Evolutionary conservation across 441 rosid genomes (phyloP).

Genomic region (Isatis lusitanica): DNA sequence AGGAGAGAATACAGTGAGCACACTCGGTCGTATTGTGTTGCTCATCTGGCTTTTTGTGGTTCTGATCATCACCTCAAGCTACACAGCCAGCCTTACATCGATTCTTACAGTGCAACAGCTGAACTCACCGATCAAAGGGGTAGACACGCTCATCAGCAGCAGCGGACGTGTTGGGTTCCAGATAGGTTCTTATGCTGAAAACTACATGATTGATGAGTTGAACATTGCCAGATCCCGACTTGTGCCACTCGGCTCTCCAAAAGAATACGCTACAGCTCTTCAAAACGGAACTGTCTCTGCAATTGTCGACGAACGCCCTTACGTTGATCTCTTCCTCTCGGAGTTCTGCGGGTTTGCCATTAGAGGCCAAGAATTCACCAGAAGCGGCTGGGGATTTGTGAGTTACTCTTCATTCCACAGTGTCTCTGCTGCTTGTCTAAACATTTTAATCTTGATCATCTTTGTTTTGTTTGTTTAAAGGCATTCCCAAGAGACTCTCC

Average conservation of each 20-base stretch:
- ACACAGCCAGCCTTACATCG: slow-evolving; percentile 95
- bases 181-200: slow-evolving; percentile 77
- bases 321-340: slow-evolving; percentile 78
- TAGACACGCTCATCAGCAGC: slow-evolving; percentile 67
- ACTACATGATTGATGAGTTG: slow-evolving; percentile 70
- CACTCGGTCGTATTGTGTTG: slow-evolving; percentile 76
- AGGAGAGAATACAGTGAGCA: slow-evolving; percentile 91
- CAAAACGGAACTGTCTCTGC: slow-evolving; percentile 75
- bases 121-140: slow-evolving; percentile 84
- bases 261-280: slow-evolving; percentile 73
- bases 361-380: slow-evolving; percentile 85
- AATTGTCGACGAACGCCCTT: slow-evolving; percentile 75
- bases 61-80: slow-evolving; percentile 86
- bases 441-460: slow-evolving; percentile 8
- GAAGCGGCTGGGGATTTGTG: slow-evolving; percentile 95
- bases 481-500: slow-evolving; percentile 93
- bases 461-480: slow-evolving; percentile 37
- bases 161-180: slow-evolving; percentile 68
- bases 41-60: slow-evolving; percentile 94
- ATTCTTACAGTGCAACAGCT: slow-evolving; percentile 89
- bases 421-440: slow-evolving; percentile 8
- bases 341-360: slow-evolving; percentile 70
- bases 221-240: slow-evolving; percentile 69
- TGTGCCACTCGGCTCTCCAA: slow-evolving; percentile 75
- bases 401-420: slow-evolving; percentile 36